Evolutionary conservation across 1,139 yeast genomes (phyloP).

Genomic region (Arxiozyma bovina): DNA sequence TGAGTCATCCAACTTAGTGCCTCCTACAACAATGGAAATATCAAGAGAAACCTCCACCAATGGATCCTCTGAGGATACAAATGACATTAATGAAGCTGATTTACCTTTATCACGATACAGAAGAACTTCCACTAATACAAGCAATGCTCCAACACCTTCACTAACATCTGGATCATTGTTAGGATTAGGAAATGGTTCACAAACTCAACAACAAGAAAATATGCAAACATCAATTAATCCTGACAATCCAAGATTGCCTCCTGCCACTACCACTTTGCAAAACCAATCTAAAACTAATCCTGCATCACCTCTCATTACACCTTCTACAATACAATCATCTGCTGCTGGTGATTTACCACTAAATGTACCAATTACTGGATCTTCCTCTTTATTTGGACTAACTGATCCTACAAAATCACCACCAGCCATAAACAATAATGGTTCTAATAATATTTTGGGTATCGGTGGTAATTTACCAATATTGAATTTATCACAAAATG

Average conservation of each 20-base stretch:
- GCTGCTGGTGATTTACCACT: not conserved
- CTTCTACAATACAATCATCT: not conserved
- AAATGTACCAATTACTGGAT: not conserved
- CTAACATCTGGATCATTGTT: not conserved
- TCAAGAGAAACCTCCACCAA: not conserved
- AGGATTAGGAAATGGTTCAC: not conserved
- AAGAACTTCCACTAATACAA: not conserved
- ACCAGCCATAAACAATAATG: not conserved
- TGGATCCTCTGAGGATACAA: not conserved
- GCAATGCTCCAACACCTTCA: not conserved
- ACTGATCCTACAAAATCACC: not conserved
- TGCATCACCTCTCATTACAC: not conserved
- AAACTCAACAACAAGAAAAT: not conserved
- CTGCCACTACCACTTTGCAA: not conserved
- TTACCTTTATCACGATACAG: slow-evolving; percentile 7
- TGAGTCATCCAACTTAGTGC: not conserved
- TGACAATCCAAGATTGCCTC: not conserved
- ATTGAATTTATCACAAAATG: not conserved
- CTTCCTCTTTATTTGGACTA: not conserved
- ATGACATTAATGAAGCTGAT: slow-evolving; percentile 6
- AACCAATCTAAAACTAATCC: not conserved
- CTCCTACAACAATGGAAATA: not conserved
- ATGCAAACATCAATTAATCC: not conserved
- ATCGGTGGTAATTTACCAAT: slow-evolving; percentile 2
- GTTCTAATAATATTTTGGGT: slow-evolving; percentile 1